Conservation (phyloP, 2,329 filamentous ascomycete genomes). For the Diplodia seriata region DNA sequence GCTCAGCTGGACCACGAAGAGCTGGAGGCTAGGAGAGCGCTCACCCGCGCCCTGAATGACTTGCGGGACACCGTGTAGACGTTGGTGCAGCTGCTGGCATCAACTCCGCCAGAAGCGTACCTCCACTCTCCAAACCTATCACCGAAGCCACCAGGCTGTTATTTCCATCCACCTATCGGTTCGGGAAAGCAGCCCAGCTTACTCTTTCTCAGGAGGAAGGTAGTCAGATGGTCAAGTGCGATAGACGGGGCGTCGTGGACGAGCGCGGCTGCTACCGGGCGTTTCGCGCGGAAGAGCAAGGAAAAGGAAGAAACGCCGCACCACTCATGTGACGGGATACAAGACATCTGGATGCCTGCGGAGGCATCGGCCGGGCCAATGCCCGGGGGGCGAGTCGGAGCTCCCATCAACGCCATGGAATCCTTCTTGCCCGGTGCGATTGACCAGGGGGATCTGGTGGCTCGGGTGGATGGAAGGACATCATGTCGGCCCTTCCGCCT, state of each 20-base stretch:
- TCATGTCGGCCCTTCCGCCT: constrained; percentile 9
- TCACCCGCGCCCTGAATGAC: constrained; percentile 50
- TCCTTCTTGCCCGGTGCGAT: not conserved
- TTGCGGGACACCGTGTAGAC: constrained; percentile 35
- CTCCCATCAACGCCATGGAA: constrained; percentile 2
- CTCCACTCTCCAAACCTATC: not conserved
- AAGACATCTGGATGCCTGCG: not conserved
- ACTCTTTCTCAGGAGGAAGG: too few species aligned
- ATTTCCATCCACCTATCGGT: not conserved
- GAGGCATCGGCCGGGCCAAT: not conserved
- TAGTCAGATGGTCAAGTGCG: not conserved
- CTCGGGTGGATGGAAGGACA: not conserved
- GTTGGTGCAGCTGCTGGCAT: not conserved
- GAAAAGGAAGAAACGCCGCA: constrained; percentile 14
- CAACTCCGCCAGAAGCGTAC: not conserved
- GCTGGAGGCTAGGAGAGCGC: constrained; percentile 50
- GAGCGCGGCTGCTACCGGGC: not conserved
- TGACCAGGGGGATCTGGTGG: not conserved
- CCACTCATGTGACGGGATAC: not conserved
- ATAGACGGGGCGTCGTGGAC: not conserved
- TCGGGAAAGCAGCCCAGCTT: not conserved
- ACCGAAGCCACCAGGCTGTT: not conserved
- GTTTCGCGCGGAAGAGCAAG: constrained; percentile 1
- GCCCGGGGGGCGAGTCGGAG: not conserved
- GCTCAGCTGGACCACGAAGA: constrained; percentile 49